Evolutionary conservation across 768 basidiomycete species (phyloP), one percentile per base, ranked within the genome.

Genomic region (Mycena indigotica): DNA sequence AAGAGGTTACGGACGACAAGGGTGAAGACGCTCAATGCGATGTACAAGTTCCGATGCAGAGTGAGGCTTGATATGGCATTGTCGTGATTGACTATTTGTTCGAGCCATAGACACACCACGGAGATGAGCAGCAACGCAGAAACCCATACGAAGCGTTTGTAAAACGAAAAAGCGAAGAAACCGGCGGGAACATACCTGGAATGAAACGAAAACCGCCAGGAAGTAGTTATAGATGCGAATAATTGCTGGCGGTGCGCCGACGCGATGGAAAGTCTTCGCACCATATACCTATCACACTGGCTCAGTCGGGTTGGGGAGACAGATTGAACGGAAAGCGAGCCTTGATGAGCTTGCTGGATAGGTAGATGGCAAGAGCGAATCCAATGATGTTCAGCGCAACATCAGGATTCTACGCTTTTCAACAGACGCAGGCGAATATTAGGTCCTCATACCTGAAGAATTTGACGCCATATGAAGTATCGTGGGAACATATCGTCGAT

Each of bases 151-250:
- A n/a, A n/a, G n/a, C n/a, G n/a, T n/a, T n/a, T n/a, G n/a, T n/a
- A n/a, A n/a, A n/a, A n/a, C n/a, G n/a, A n/a, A n/a, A n/a, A n/a
- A n/a, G n/a, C n/a, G n/a, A n/a, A n/a, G n/a, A n/a, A n/a, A n/a
- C n/a, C n/a, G n/a, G n/a, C n/a, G n/a, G n/a, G n/a, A n/a, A n/a
- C n/a, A n/a, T n/a, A 74, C 56, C 35, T 72, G 69, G 30, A 73
- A 58, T 26, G 57, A 70, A 28, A 72, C 71, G 21, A 57, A 69
- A 57, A 72, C 61, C 50, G 66, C 69, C 10, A 72, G 69, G 50
- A 69, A 64, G 62, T 71, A 64, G 69, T 71, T 8, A 64, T 77
- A 76, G 25, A 76, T 64, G 25, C 68, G 64, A 48, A 76, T 60
- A 28, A 78, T 66, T 17, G 66, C 61, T 19, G 62, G 60, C 0